Base-by-base conservation (phyloP, 2,329 filamentous ascomycete genomes). In the Aaosphaeria arxii region DNA sequence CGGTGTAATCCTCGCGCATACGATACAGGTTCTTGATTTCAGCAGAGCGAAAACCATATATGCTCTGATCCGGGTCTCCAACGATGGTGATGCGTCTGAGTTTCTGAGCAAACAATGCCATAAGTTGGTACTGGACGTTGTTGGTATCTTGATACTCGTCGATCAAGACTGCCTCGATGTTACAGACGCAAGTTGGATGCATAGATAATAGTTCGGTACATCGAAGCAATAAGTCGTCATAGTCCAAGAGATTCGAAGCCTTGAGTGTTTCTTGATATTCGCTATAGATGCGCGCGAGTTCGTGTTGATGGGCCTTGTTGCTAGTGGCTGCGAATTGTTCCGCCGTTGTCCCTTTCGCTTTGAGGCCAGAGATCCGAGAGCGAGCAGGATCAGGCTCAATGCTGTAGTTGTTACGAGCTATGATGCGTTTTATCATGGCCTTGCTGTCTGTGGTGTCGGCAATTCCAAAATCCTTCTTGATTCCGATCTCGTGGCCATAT, bases 71-170 rank as follows among this genome's bases (percentile, higher is more conserved):
- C 0, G 94, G 92, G 65, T 99, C 92, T 32, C 92, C 94, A 4
- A 99, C 94, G 50, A 96, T 89, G 1, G 92, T 97, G 57, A 97
- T 92, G n/a, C 84, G 81, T 47, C 83, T 81, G 40, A 80, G 78
- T 24, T 77, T 74, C 51, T 89, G 84, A 1, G 91, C 89, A 60
- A 99, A 86, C 1, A 96, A 78, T 53, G 82, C 86, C 91, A 96
- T 96, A 39, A 99, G 75, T 58, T 96, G 90, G 62, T 95, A 97
- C 69, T 99, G 92, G 4, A 96, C 86, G 17, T 89, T 82, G 64
- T 97, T 99, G 6, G 92, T 97, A 71, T 99, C 92, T 71, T 99
- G 92, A 54, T 96, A 99, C 65, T 99, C 92, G 66, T 99, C 92
- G 53, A 99, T 95, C 41, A 99, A 78, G 5, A 97, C 91, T 0